Conservation (phyloP, 805 yeast species). For the Yamadazyma sp. region DNA sequence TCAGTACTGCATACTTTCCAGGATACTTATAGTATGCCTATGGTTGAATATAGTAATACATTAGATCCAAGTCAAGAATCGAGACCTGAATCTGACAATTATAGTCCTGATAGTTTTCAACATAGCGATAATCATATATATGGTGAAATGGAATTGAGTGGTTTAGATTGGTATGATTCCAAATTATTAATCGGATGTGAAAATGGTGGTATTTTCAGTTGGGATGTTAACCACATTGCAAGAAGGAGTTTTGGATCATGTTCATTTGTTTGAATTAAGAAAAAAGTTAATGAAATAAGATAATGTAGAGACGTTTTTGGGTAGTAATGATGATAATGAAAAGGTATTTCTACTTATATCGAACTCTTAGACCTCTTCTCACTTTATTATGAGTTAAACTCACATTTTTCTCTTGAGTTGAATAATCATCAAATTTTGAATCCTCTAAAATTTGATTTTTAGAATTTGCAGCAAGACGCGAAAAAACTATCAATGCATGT, state of each 20-base stretch:
- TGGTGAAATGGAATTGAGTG: conserved; percentile 44
- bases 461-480: no score
- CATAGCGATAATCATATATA: conserved; percentile 32
- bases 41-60: not conserved
- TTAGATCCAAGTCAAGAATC: not conserved
- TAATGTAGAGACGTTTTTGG: no score
- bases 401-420: no score
- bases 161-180: conserved; percentile 33
- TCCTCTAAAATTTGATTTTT: no score
- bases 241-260: conserved; percentile 39
- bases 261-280: conserved; percentile 23
- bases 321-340: no score
- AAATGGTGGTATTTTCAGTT: conserved; percentile 37
- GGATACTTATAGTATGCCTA: conserved; percentile 6
- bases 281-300: not conserved
- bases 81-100: not conserved
- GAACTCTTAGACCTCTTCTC: no score
- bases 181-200: conserved; percentile 39
- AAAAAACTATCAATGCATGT: no score
- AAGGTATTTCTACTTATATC: no score
- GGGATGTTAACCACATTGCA: conserved; percentile 39
- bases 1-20: conserved; percentile 4
- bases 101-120: conserved; percentile 26
- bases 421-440: no score
- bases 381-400: no score